phyloP scores from a whole-genome alignment of 176 grass and related monocot species.

The Oryza australiensis region DNA sequence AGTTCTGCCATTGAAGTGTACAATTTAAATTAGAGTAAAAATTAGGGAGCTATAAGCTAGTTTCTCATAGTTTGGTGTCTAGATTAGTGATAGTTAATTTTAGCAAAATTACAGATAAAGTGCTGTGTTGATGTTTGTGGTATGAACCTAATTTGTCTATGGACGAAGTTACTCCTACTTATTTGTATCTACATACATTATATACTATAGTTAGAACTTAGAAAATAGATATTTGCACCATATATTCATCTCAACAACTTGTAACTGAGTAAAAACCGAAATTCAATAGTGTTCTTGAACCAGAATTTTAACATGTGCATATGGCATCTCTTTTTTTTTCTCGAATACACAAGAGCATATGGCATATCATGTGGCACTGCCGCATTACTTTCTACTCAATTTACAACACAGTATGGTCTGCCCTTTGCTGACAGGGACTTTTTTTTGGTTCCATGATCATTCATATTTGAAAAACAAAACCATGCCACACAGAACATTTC shows the following conservation, averaged over 20 bases:
- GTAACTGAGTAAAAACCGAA: not conserved
- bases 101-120: not conserved
- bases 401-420: not conserved
- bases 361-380: not conserved
- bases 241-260: not conserved
- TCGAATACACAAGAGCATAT: too few species aligned
- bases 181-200: constrained; percentile 19
- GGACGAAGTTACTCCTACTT: not conserved
- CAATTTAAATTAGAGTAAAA: constrained; percentile 1
- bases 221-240: too few species aligned
- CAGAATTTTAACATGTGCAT: constrained; percentile 3
- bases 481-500: not conserved
- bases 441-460: not conserved
- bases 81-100: not conserved
- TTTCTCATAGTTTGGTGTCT: not conserved
- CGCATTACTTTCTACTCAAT: constrained; percentile 9
- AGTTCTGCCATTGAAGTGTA: constrained; percentile 7
- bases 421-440: not conserved
- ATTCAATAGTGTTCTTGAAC: not conserved
- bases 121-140: not conserved
- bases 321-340: too few species aligned
- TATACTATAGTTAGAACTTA: too few species aligned
- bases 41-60: constrained; percentile 9
- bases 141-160: not conserved
- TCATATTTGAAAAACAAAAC: not conserved